phyloP scores from a whole-genome alignment of 441 rosid genomes.

The Pelargonium exstipulatum region DNA sequence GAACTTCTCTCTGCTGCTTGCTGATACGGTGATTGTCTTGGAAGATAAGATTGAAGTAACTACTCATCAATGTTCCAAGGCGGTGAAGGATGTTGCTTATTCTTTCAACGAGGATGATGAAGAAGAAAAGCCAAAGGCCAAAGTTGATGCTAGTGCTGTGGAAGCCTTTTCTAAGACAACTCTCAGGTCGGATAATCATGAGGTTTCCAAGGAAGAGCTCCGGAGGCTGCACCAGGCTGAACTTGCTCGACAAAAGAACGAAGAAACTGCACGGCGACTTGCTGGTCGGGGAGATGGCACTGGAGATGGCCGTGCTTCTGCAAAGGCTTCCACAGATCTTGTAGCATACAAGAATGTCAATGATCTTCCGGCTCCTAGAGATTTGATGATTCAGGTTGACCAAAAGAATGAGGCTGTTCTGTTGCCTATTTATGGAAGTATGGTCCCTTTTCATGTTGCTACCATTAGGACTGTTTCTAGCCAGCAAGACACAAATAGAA shows the following conservation, averaged over 20 bases:
- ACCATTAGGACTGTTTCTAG: constrained; percentile 46
- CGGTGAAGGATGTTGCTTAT: constrained; percentile 3
- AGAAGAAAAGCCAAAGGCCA: background rate
- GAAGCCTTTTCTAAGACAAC: constrained; percentile 2
- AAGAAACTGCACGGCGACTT: constrained; percentile 3
- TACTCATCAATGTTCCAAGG: constrained; percentile 1
- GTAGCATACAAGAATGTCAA: constrained; percentile 6
- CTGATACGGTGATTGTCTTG: constrained; percentile 2
- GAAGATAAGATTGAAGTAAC: background rate
- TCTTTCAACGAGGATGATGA: background rate
- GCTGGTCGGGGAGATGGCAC: background rate
- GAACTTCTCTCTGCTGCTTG: constrained; percentile 2
- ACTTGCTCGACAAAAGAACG: constrained; percentile 2
- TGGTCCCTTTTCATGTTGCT: constrained; percentile 66
- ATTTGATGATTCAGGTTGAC: constrained; percentile 2
- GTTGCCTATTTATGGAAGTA: constrained; percentile 31
- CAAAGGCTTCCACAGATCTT: background rate
- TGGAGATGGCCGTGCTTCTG: background rate
- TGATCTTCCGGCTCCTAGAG: background rate
- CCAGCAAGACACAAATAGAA: constrained; percentile 42
- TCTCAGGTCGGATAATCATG: background rate
- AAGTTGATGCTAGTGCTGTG: background rate
- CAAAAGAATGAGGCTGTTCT: constrained; percentile 2
- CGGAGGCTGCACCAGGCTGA: constrained; percentile 3
- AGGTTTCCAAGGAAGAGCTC: background rate